phyloP scores from a whole-genome alignment of 1,284 basidiomycete species.

The Marasmius tenuissimus region DNA sequence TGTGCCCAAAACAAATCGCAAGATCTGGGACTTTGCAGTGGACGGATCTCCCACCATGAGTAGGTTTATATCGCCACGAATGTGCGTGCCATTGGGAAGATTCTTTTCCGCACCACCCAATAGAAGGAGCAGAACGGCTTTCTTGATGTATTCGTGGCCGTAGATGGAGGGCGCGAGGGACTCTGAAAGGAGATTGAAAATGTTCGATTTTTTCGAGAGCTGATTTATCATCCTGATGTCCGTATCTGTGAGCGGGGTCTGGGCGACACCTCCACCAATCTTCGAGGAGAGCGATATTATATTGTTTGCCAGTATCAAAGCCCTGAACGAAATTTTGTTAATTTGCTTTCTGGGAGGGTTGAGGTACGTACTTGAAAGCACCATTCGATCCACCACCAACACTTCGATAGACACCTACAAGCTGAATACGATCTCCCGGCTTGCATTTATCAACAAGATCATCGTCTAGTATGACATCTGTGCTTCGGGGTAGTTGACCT shows the following conservation, averaged over 20 bases:
- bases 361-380: conserved; percentile 80
- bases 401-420: conserved; percentile 95
- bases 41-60: conserved; percentile 99
- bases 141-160: conserved; percentile 96
- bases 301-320: conserved; percentile 94
- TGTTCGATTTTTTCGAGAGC: conserved; percentile 82
- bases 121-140: conserved; percentile 88
- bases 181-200: conserved; percentile 88
- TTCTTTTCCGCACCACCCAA: conserved; percentile 99
- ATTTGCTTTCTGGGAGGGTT: conserved; percentile 11
- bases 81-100: conserved; percentile 95
- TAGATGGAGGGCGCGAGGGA: conserved; percentile 98
- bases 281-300: conserved; percentile 97
- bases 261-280: conserved; percentile 93
- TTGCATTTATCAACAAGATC: conserved; percentile 98
- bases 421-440: conserved; percentile 95
- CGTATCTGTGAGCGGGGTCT: conserved; percentile 88
- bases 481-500: conserved; percentile 93
- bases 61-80: conserved; percentile 99
- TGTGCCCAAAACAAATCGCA: conserved; percentile 95
- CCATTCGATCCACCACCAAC: conserved; percentile 89
- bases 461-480: conserved; percentile 95
- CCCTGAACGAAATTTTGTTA: conserved; percentile 51
- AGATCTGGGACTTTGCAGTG: conserved; percentile 96
- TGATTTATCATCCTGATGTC: conserved; percentile 98